phyloP scores from a whole-genome alignment of 352 stramenopile genomes.

The Phytophthora fragariaefolia region DNA sequence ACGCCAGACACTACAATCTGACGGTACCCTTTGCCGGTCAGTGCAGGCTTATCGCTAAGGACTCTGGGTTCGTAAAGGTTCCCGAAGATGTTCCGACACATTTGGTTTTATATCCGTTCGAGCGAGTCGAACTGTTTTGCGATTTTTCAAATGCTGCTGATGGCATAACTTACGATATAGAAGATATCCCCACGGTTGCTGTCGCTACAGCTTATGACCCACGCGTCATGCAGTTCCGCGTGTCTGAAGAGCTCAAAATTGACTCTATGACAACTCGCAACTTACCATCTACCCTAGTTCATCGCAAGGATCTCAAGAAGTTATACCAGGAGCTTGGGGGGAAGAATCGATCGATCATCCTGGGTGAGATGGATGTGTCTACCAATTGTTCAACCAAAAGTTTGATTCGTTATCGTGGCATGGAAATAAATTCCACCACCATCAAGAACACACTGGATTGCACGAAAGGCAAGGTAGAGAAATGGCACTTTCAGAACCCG shows the following conservation, averaged over 20 bases:
- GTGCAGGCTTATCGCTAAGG: constrained; percentile 67
- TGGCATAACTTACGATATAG: constrained; percentile 56
- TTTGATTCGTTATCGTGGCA: constrained; percentile 59
- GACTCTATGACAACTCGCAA: constrained; percentile 42
- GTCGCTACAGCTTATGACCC: constrained; percentile 57
- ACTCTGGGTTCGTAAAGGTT: constrained; percentile 66
- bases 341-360: constrained; percentile 57
- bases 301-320: constrained; percentile 60
- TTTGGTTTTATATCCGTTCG: constrained; percentile 61
- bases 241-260: constrained; percentile 48
- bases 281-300: constrained; percentile 46
- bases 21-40: constrained; percentile 68
- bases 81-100: constrained; percentile 27
- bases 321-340: constrained; percentile 51
- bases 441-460: constrained; percentile 58
- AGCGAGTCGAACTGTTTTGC: constrained; percentile 65
- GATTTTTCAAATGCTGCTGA: constrained; percentile 56
- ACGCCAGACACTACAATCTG: constrained; percentile 80
- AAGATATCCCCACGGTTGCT: constrained; percentile 47
- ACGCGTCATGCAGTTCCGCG: constrained; percentile 61
- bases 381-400: constrained; percentile 46
- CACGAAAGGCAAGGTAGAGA: constrained; percentile 78
- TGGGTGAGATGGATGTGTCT: constrained; percentile 63
- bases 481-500: constrained; percentile 83
- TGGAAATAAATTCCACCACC: constrained; percentile 61